Evolutionary conservation across 2,329 filamentous ascomycete species (phyloP).

Genomic region (Penicillium expansum): DNA sequence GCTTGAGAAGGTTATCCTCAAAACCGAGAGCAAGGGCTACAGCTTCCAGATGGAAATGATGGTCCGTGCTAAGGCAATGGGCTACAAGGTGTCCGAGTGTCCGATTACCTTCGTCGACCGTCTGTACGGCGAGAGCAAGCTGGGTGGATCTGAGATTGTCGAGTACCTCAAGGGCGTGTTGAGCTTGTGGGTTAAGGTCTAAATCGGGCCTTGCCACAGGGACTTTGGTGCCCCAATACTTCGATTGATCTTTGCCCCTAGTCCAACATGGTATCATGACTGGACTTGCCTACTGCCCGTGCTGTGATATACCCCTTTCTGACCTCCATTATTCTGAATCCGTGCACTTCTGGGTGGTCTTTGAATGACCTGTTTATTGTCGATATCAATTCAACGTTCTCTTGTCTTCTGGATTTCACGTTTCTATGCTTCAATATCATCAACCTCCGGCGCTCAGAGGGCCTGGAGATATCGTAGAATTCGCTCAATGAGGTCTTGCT

Average conservation of each 20-base stretch:
- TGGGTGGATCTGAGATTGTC: slow-evolving; percentile 92
- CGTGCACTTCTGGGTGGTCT: slow-evolving; percentile 20
- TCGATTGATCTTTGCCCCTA: slow-evolving; percentile 10
- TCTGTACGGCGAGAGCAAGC: slow-evolving; percentile 90
- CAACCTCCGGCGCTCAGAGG: slow-evolving; percentile 16
- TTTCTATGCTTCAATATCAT: neutral
- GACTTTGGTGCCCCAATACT: neutral
- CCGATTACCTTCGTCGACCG: slow-evolving; percentile 96
- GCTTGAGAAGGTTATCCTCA: slow-evolving; percentile 82
- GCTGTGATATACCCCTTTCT: slow-evolving; percentile 27
- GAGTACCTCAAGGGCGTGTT: slow-evolving; percentile 89
- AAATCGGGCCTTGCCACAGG: slow-evolving; percentile 9
- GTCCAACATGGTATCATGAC: slow-evolving; percentile 9
- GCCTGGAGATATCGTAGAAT: slow-evolving; percentile 35
- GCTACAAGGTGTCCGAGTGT: slow-evolving; percentile 88
- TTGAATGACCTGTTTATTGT: slow-evolving; percentile 17
- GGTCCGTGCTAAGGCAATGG: slow-evolving; percentile 94
- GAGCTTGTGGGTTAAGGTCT: slow-evolving; percentile 75
- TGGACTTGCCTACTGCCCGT: slow-evolving; percentile 14
- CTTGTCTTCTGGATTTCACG: neutral
- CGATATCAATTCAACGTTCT: slow-evolving; percentile 15
- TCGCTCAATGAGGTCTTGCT: slow-evolving; percentile 41
- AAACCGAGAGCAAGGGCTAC: slow-evolving; percentile 94
- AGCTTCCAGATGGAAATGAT: slow-evolving; percentile 99
- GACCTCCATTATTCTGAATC: slow-evolving; percentile 16